Evolutionary conservation across 2,329 filamentous ascomycete species (phyloP).

Genomic region (Paecilomyces niveus): DNA sequence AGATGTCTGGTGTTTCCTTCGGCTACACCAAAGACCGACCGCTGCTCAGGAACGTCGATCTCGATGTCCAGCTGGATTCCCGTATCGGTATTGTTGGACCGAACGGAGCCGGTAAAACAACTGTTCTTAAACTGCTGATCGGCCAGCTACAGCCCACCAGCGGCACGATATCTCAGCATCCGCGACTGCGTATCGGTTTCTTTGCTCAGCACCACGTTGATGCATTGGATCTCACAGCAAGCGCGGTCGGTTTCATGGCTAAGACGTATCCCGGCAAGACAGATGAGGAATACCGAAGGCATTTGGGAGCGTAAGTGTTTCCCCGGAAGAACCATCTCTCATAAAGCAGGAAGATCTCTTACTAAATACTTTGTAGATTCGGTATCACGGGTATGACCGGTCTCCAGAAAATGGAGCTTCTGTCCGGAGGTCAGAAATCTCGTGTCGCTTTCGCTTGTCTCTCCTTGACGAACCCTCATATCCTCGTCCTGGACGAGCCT

Average conservation of each 20-base stretch:
- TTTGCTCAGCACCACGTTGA: constrained; percentile 99
- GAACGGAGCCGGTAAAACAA: constrained; percentile 98
- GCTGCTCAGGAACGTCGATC: constrained; percentile 77
- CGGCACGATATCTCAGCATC: constrained; percentile 81
- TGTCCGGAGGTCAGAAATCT: constrained; percentile 97
- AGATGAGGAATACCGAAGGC: constrained; percentile 93
- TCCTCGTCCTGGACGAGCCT: constrained; percentile 94
- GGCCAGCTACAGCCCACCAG: constrained; percentile 69
- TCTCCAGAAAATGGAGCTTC: constrained; percentile 85
- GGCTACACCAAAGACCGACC: constrained; percentile 76
- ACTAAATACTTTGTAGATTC: constrained; percentile 35
- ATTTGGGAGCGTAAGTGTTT: constrained; percentile 71
- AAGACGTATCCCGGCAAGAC: constrained; percentile 82
- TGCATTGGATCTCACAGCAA: constrained; percentile 79
- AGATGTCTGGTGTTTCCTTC: constrained; percentile 90
- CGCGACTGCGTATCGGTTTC: constrained; percentile 85
- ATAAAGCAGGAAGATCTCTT: constrained; percentile 12
- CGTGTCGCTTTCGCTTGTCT: constrained; percentile 97
- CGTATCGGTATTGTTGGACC: constrained; percentile 98
- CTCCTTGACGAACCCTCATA: constrained; percentile 88
- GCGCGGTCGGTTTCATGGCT: constrained; percentile 93
- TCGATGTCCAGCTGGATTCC: constrained; percentile 96
- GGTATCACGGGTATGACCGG: constrained; percentile 88
- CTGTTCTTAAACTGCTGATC: constrained; percentile 94
- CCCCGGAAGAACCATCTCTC: background rate